Conservation (phyloP, 306 rosid species). For the Styphnolobium japonicum region DNA sequence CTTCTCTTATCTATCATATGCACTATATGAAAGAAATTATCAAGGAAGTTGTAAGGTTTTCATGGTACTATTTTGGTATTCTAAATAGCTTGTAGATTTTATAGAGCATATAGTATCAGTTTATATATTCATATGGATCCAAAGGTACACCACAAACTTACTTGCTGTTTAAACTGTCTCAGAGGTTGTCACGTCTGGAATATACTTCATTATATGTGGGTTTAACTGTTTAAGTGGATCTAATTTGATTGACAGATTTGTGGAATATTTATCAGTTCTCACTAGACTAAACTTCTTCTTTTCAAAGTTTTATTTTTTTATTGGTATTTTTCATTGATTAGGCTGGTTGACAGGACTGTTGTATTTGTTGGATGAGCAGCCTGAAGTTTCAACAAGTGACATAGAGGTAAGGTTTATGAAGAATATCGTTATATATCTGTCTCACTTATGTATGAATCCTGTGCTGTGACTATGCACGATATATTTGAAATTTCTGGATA, state of each 20-base stretch:
- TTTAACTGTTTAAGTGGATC: neutral
- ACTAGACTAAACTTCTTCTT: slow-evolving; percentile 35
- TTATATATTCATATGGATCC: neutral
- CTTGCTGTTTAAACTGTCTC: neutral
- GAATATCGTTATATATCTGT: slow-evolving; percentile 12
- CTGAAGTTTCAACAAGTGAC: slow-evolving; percentile 59
- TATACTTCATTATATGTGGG: neutral
- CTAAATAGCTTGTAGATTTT: neutral
- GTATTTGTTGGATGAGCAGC: slow-evolving; percentile 89
- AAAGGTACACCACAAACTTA: neutral
- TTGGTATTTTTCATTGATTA: slow-evolving; percentile 71
- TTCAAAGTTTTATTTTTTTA: slow-evolving; percentile 52
- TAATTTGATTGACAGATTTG: neutral
- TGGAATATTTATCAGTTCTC: slow-evolving; percentile 7
- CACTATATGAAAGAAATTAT: neutral
- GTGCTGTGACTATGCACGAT: neutral
- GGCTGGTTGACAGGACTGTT: slow-evolving; percentile 95
- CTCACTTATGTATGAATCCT: slow-evolving; percentile 3
- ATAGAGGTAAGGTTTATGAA: slow-evolving; percentile 57
- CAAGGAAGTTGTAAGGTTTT: neutral
- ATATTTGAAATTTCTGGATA: slow-evolving; percentile 16
- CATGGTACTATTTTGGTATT: neutral
- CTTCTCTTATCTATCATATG: neutral
- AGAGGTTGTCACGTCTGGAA: slow-evolving; percentile 8
- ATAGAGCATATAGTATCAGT: neutral